These are phyloP conservation scores for Ilyonectria destructans DNA, from an alignment of 2,329 filamentous ascomycete genomes.

Conservation along the genomic window DNA sequence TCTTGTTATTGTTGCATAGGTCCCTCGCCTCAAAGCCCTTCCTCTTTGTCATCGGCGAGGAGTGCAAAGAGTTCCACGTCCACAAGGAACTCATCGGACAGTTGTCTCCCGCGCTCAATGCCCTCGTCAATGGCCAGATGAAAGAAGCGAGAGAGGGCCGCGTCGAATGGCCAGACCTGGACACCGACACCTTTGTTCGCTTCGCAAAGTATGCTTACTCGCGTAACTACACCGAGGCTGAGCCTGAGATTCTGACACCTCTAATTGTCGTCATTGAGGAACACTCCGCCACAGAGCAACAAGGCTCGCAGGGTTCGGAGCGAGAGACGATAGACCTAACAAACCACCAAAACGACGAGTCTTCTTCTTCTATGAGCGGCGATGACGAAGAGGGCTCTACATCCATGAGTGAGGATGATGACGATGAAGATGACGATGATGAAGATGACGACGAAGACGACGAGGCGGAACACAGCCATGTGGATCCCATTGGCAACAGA, in stretches of 20 bases:
- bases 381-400: conserved; percentile 4
- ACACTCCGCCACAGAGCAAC: not conserved
- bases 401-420: conserved; percentile 13
- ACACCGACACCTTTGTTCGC: conserved; percentile 49
- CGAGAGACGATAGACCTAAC: conserved; percentile 16
- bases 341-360: conserved; percentile 1
- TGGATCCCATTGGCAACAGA: not conserved
- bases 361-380: not conserved
- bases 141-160: conserved; percentile 45
- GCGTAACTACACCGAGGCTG: conserved; percentile 42
- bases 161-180: conserved; percentile 46
- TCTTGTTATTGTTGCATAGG: conserved; percentile 22
- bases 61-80: conserved; percentile 45
- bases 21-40: conserved; percentile 47
- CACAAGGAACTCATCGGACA: conserved; percentile 45
- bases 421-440: conserved; percentile 5
- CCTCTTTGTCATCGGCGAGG: conserved; percentile 43
- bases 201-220: conserved; percentile 48
- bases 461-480: not conserved
- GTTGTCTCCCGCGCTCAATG: conserved; percentile 42
- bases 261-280: not conserved
- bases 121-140: conserved; percentile 47
- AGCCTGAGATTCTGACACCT: conserved; percentile 29
- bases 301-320: not conserved
- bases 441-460: conserved; percentile 11